phyloP scores from a whole-genome alignment of 129 eudicot species.

The Silybum marianum region DNA sequence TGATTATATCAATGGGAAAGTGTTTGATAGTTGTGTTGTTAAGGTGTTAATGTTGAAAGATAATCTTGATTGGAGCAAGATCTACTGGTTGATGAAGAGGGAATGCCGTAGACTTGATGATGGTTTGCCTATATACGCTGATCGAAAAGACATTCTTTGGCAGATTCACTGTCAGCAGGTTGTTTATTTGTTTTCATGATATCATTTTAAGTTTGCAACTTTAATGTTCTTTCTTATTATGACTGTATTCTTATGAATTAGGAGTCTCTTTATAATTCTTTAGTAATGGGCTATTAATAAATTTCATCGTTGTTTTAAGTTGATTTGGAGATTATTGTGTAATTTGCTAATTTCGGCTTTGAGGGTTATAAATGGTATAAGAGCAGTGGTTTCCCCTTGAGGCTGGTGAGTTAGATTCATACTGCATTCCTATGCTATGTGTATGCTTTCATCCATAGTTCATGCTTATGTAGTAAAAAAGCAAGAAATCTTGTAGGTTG shows the following conservation, averaged over 20 bases:
- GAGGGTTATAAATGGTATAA: background rate
- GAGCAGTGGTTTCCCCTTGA: background rate
- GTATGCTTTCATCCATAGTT: background rate
- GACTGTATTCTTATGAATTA: background rate
- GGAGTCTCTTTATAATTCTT: background rate
- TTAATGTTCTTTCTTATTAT: background rate
- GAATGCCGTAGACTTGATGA: conserved; percentile 77
- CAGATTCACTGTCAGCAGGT: conserved; percentile 67
- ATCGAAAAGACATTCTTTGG: conserved; percentile 51
- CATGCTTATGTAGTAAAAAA: background rate
- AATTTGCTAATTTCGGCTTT: background rate
- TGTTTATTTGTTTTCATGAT: background rate
- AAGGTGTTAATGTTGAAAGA: conserved; percentile 43
- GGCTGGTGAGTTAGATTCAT: background rate
- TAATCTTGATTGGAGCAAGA: conserved; percentile 53
- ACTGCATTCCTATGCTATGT: background rate
- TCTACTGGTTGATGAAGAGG: conserved; percentile 59
- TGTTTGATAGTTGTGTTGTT: conserved; percentile 22
- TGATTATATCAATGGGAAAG: conserved; percentile 50
- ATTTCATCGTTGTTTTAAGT: background rate
- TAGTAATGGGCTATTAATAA: background rate
- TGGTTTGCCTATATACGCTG: conserved; percentile 80
- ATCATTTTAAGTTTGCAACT: background rate
- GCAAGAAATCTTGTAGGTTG: background rate
- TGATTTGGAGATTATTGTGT: background rate